phyloP scores from a whole-genome alignment of 208 protist species.

The Novymonas esmeraldas region DNA sequence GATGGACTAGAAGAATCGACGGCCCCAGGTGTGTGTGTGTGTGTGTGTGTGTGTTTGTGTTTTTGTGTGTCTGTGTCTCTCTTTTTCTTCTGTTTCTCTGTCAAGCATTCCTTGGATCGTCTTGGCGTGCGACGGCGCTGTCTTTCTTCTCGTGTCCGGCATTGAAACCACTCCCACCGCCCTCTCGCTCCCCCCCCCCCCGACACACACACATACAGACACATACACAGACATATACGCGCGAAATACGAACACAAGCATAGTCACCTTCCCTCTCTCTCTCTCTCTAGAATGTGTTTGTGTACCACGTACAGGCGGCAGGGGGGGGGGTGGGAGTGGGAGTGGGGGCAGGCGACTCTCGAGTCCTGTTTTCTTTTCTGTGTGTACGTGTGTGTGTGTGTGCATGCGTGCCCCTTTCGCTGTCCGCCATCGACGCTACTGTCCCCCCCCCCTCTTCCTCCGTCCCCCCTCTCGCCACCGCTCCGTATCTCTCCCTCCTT shows the following conservation, averaged over 20 bases:
- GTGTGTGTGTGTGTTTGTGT: background rate
- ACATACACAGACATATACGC: background rate
- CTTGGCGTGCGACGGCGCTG: no score
- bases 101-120: background rate
- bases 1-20: no score
- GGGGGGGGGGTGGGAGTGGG: no score
- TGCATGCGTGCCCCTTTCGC: background rate
- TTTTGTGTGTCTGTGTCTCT: background rate
- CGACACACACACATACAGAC: background rate
- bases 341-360: background rate
- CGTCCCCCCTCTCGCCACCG: background rate
- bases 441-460: no score
- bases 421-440: no score
- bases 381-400: background rate
- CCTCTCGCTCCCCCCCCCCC: background rate
- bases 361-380: background rate
- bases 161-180: background rate
- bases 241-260: background rate
- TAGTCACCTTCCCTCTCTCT: background rate
- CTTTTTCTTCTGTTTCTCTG: background rate
- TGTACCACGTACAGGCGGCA: no score
- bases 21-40: background rate
- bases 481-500: background rate
- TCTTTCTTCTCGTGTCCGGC: background rate
- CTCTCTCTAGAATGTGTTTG: no score